These are phyloP conservation scores for Chytriomyces sp. DNA, from an alignment of 192 early-diverging fungal species.

Conservation along the genomic window DNA sequence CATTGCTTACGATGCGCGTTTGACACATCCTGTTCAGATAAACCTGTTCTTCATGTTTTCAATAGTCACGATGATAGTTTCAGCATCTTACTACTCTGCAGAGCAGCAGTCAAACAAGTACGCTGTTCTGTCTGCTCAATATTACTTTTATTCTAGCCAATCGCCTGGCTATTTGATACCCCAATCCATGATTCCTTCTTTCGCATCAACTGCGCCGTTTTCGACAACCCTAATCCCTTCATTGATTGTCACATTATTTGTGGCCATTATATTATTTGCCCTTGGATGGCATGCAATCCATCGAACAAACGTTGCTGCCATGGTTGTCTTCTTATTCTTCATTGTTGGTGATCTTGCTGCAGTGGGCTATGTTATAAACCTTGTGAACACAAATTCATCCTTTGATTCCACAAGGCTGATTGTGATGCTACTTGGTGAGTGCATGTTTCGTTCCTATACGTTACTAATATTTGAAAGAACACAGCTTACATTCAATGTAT, in stretches of 20 bases:
- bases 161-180: conserved; percentile 20
- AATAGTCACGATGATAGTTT: conserved; percentile 17
- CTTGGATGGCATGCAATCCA: conserved; percentile 36
- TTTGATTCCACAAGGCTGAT: conserved; percentile 17
- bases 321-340: conserved; percentile 33
- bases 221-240: background rate
- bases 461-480: conserved; percentile 6
- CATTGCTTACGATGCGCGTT: conserved; percentile 13
- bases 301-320: conserved; percentile 18
- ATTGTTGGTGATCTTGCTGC: conserved; percentile 27
- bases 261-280: background rate
- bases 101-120: background rate
- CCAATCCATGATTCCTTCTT: conserved; percentile 23
- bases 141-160: background rate
- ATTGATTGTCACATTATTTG: conserved; percentile 5
- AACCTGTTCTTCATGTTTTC: conserved; percentile 1
- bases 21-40: conserved; percentile 7
- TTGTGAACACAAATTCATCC: background rate
- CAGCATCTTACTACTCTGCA: conserved; percentile 16
- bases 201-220: background rate
- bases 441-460: background rate
- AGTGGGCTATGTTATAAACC: conserved; percentile 25
- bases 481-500: conserved; percentile 29
- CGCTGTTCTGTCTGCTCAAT: background rate
- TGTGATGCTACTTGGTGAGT: conserved; percentile 30